These are phyloP conservation scores for Elsinoe perseae DNA, from an alignment of 2,329 filamentous ascomycete genomes.

Conservation along the genomic window DNA sequence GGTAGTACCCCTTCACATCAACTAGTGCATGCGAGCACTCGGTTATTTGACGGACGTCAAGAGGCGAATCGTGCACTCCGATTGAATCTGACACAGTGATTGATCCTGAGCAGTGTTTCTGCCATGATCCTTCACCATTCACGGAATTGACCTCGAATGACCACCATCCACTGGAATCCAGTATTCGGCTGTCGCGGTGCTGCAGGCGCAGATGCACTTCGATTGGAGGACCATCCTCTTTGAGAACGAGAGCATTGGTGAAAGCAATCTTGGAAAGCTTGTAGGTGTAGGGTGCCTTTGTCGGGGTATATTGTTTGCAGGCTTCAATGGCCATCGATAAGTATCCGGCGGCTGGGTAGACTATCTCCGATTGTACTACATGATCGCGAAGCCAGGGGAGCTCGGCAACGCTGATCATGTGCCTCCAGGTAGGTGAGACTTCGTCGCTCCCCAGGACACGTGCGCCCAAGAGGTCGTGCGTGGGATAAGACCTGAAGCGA, in stretches of 20 bases:
- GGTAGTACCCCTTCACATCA: background rate
- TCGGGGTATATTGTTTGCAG: background rate
- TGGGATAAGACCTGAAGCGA: background rate
- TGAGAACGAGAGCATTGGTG: background rate
- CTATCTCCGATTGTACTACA: slow-evolving; percentile 42
- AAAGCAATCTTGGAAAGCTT: background rate
- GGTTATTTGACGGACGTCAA: background rate
- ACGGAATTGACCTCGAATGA: background rate
- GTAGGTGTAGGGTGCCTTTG: too few relatives aligned
- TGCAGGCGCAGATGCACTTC: background rate
- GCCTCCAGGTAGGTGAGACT: background rate
- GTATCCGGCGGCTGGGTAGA: slow-evolving; percentile 48
- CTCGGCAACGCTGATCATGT: slow-evolving; percentile 26
- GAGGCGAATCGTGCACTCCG: background rate
- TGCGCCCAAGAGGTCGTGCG: background rate
- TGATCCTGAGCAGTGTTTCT: background rate
- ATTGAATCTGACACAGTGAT: background rate
- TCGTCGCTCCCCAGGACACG: background rate
- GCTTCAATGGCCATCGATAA: slow-evolving; percentile 36
- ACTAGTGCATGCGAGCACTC: background rate
- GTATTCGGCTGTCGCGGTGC: background rate
- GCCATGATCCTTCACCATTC: background rate
- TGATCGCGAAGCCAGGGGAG: slow-evolving; percentile 49
- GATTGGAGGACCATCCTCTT: background rate
- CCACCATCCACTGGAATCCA: background rate